Evolutionary conservation across 2,329 filamentous ascomycete genomes (phyloP), one percentile per base, ranked within the genome.

Genomic region (Parasarocladium wereldwijsianum): DNA sequence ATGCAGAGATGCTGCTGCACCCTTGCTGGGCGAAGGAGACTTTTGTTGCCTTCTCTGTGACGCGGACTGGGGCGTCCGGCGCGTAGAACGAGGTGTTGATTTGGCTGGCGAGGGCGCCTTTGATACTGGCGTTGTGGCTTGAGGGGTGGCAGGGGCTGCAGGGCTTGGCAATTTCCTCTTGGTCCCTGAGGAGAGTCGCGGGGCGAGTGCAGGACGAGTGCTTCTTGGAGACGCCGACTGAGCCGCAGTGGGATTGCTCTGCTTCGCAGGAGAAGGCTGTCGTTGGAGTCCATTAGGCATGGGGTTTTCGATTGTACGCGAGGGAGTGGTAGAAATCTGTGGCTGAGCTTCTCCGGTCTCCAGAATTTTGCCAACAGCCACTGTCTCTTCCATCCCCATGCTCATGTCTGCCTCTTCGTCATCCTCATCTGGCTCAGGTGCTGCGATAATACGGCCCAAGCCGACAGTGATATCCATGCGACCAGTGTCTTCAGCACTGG

Each of bases 351-450:
- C n/a, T 32, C 39, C 47, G 45, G 40, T 46, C 15, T 38, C 47
- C 45, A 79, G 54, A 29, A 83, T 80, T 7, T 62, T 60, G 8
- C 76, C 76, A 26, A 79, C 57, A 5, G 66, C 69, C 26, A 60
- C 60, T 2, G 76, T 80, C 46, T 80, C 70, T 26, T 80, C 75
- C 75, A 81, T 80, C 1, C 63, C 70, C 46, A 66, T 60, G 2
- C 68, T 73, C 29, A 52, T 41, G 8, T 44, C 38, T 39, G 42
- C 25, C 25, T 45, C 39, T 6, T 35, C 36, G 16, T 47, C 44
- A 4, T 52, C 46, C 5, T 44, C 55, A 13, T 32, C 21, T 23
- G 21, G 26, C 34, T 45, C 39, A 22, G 34, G 26, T 5, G 36
- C 40, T 8, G 51, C 37, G 14, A 75, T 38, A 24, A 76, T 73